These are phyloP conservation scores for Bipolaris victoriae DNA, from an alignment of 2,329 filamentous ascomycete genomes.

Conservation along the genomic window DNA sequence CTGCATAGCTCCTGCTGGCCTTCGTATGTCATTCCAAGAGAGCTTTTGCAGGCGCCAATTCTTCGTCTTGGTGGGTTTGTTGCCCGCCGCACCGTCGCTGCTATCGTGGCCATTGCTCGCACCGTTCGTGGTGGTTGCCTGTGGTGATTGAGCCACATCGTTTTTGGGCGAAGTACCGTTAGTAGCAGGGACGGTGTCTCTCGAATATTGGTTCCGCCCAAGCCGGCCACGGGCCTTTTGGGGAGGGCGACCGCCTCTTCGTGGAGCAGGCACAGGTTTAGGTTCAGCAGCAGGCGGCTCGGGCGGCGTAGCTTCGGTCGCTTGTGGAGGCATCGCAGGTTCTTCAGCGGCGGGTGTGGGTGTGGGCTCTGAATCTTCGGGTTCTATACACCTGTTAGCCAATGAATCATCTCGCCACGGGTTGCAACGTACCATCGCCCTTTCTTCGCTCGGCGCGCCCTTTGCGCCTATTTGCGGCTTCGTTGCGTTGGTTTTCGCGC, in stretches of 20 bases:
- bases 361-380: conserved; percentile 35
- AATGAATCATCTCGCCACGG: conserved; percentile 21
- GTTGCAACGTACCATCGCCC: conserved; percentile 69
- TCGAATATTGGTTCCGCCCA: conserved; percentile 49
- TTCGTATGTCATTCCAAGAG: conserved; percentile 87
- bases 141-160: conserved; percentile 41
- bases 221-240: conserved; percentile 43
- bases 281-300: conserved; percentile 33
- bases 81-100: conserved; percentile 62
- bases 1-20: conserved; percentile 80
- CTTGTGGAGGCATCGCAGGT: conserved; percentile 25
- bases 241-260: conserved; percentile 45
- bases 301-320: conserved; percentile 34
- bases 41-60: conserved; percentile 64
- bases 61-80: conserved; percentile 66
- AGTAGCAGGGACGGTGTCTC: conserved; percentile 40
- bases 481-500: conserved; percentile 72
- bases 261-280: conserved; percentile 38
- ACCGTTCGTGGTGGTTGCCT: conserved; percentile 41
- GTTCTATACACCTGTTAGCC: conserved; percentile 39
- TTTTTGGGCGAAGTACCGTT: conserved; percentile 45
- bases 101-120: conserved; percentile 52
- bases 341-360: conserved; percentile 39
- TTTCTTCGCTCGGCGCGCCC: conserved; percentile 80
- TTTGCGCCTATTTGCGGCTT: conserved; percentile 80